Evolutionary conservation across 2,329 filamentous ascomycete genomes (phyloP).

Genomic region (Colletotrichum lini): DNA sequence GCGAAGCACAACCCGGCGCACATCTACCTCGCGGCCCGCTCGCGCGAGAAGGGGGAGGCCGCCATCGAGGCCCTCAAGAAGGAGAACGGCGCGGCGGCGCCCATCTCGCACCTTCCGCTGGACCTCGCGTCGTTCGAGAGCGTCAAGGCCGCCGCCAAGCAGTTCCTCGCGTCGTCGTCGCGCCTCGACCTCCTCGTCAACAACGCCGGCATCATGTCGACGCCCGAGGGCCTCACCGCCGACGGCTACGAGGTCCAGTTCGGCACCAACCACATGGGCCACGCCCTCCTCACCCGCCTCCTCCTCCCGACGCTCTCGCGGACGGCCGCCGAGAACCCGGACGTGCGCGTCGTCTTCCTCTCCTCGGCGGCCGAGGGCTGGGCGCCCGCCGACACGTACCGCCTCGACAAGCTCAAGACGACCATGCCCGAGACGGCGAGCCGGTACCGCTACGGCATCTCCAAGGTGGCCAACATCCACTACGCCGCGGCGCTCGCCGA

Average conservation of each 20-base stretch:
- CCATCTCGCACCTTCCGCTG: slow-evolving; percentile 25
- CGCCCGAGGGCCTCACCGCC: slow-evolving; percentile 45
- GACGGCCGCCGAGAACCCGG: slow-evolving; percentile 41
- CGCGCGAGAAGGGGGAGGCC: slow-evolving; percentile 27
- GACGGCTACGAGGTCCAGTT: slow-evolving; percentile 53
- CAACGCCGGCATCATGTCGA: slow-evolving; percentile 48
- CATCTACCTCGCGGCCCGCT: slow-evolving; percentile 43
- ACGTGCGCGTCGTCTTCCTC: slow-evolving; percentile 51
- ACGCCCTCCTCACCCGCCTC: slow-evolving; percentile 46
- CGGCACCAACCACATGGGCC: slow-evolving; percentile 50
- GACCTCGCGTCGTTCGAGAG: slow-evolving; percentile 41
- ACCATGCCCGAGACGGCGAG: slow-evolving; percentile 43
- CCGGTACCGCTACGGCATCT: slow-evolving; percentile 50
- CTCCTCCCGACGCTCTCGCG: slow-evolving; percentile 45
- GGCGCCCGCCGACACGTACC: slow-evolving; percentile 47
- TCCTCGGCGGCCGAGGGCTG: slow-evolving; percentile 47
- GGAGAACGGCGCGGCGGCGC: slow-evolving; percentile 11
- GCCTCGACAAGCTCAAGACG: slow-evolving; percentile 50
- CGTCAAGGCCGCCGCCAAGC: slow-evolving; percentile 39
- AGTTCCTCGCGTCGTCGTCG: slow-evolving; percentile 25
- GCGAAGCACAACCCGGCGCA: slow-evolving; percentile 51
- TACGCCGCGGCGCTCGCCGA: slow-evolving; percentile 50
- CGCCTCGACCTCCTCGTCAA: slow-evolving; percentile 52
- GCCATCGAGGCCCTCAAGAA: slow-evolving; percentile 31
- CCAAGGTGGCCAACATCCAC: slow-evolving; percentile 53